Conservation (phyloP, 2,329 filamentous ascomycete genomes). For the Lachnellula occidentalis region DNA sequence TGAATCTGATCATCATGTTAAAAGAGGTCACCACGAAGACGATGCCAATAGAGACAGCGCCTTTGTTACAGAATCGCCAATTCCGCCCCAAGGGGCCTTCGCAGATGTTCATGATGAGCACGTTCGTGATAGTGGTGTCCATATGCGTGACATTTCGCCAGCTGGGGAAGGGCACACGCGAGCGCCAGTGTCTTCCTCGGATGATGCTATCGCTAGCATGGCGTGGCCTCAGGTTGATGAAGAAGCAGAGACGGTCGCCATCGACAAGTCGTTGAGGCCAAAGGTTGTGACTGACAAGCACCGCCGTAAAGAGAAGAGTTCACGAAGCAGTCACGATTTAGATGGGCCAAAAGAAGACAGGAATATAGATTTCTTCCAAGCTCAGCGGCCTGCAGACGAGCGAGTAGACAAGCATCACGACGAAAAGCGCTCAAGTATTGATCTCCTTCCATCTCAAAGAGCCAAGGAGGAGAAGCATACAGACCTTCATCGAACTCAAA, state of each 20-base stretch:
- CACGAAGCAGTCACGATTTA: constrained; percentile 11
- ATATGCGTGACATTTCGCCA: constrained; percentile 42
- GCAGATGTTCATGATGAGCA: constrained; percentile 25
- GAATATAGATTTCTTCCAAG: constrained; percentile 14
- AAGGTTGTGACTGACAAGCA: constrained; percentile 14
- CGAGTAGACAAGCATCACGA: constrained; percentile 6
- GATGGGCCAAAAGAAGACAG: constrained; percentile 11
- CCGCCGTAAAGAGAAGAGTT: constrained; percentile 10
- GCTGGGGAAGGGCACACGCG: constrained; percentile 21
- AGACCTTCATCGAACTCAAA: constrained; percentile 19
- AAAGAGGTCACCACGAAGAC: constrained; percentile 5
- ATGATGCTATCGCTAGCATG: constrained; percentile 33
- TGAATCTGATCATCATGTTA: constrained; percentile 12
- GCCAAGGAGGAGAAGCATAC: constrained; percentile 12
- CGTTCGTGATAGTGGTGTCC: constrained; percentile 49
- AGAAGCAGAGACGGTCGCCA: constrained; percentile 38
- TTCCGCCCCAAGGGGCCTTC: constrained; percentile 31
- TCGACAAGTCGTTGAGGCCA: constrained; percentile 31
- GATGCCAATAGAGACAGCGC: constrained; percentile 44
- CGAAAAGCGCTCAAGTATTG: constrained; percentile 10
- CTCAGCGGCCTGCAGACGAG: constrained; percentile 8
- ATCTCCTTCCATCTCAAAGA: constrained; percentile 17
- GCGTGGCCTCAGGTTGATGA: constrained; percentile 40
- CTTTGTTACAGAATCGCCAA: constrained; percentile 42
- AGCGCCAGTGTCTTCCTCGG: constrained; percentile 26